Conservation (phyloP, 768 basidiomycete species). For the Rhodosporidiobolus odoratus region DNA sequence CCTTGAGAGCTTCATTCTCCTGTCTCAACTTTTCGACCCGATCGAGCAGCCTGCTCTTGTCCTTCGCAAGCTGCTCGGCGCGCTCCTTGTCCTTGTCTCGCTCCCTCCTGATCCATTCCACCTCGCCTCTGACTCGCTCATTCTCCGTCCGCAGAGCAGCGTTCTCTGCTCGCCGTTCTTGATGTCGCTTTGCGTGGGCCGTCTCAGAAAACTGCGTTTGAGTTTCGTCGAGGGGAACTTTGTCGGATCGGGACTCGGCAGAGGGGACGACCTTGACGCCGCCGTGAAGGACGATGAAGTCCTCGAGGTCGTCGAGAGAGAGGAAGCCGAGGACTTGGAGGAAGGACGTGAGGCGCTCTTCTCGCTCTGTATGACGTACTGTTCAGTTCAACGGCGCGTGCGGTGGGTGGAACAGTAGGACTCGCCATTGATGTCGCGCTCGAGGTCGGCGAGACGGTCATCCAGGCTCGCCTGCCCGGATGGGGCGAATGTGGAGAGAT, state of each 20-base stretch:
- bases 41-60: background rate
- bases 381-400: background rate
- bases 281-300: slow-evolving; percentile 29
- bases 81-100: background rate
- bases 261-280: slow-evolving; percentile 14
- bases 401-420: background rate
- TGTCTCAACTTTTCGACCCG: background rate
- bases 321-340: slow-evolving; percentile 28
- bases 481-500: background rate
- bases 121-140: background rate
- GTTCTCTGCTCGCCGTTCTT: background rate
- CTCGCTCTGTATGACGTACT: background rate
- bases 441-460: background rate
- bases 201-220: slow-evolving; percentile 2
- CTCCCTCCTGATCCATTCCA: background rate
- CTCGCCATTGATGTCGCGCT: background rate
- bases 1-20: background rate
- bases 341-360: slow-evolving; percentile 9
- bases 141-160: slow-evolving; percentile 1
- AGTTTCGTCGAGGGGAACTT: slow-evolving; percentile 15
- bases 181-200: background rate
- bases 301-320: slow-evolving; percentile 32
- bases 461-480: background rate
- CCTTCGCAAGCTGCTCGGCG: background rate
- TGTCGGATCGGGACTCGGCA: background rate